Base-by-base conservation (phyloP, 2,329 filamentous ascomycete species). In the Ophiosphaerella narmari region DNA sequence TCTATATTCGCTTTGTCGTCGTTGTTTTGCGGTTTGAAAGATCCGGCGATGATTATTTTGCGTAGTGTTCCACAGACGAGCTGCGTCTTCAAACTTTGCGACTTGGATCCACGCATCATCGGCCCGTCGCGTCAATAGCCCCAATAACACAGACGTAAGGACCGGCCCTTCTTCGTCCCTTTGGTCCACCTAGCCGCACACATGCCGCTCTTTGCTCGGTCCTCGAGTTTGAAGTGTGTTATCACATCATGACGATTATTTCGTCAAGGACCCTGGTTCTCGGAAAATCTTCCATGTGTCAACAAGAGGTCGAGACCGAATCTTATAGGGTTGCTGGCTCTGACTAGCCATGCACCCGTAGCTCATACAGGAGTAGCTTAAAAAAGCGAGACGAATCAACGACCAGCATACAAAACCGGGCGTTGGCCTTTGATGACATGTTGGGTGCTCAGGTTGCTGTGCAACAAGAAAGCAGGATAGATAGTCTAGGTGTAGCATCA, bases 231-330 rank as follows among this genome's bases (percentile, higher is more conserved):
- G 26, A 29, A 9, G 18, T 29, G 11, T 11, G 11, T 2, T 11
- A 34, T 39, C 34, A 43, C 36, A 29, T 23, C 39, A 40, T 34
- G 35, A 40, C 39, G 34, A 39, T 11, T 29, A 29, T 14, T 29
- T 29, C 29, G 37, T 41, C 49, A 48, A 32, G 49, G 44, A 36
- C 23, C 36, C 21, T 29, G 21, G 44, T 48, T 52, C 40, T 52
- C 44, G 40, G 39, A 37, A 52, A 39, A 21, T 23, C 21, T 32
- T 48, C 46, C n/a, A 26, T 33, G 26, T 47, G 43, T 36, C 40
- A 24, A 40, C 24, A 32, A 16, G 18, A 31, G 34, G 35, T 50
- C 34, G 48, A 43, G 46, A 21, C 40, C 36, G 3, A 29, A 26
- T 24, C 14, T 29, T 8, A 9, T n/a, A 13, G 26, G 16, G 12